Conservation (phyloP, 441 rosid genomes). For the Flueggea neowawraea region DNA sequence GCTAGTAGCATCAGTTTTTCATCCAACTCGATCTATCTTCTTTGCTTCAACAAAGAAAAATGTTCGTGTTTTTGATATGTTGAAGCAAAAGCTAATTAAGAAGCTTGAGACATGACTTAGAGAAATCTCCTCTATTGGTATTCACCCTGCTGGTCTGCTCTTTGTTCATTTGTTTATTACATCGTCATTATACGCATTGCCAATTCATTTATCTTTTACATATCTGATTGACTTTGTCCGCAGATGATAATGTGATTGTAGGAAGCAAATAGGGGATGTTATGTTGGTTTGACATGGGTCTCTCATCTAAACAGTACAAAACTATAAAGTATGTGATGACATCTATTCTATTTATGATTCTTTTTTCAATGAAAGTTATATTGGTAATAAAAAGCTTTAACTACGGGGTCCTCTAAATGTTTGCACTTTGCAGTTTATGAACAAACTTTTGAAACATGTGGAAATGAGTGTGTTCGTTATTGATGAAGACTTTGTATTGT, state of each 20-base stretch:
- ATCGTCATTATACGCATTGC: neutral
- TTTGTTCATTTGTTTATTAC: neutral
- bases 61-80: slow-evolving; percentile 80
- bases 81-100: slow-evolving; percentile 55
- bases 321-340: slow-evolving; percentile 53
- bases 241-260: slow-evolving; percentile 86
- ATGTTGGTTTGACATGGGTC: slow-evolving; percentile 97
- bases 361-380: neutral
- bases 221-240: slow-evolving; percentile 14
- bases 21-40: slow-evolving; percentile 67
- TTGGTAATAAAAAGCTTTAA: neutral
- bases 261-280: slow-evolving; percentile 93
- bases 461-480: no score
- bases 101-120: slow-evolving; percentile 81
- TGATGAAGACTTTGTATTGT: no score
- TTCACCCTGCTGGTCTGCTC: slow-evolving; percentile 76
- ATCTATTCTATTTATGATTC: neutral
- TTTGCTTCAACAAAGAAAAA: slow-evolving; percentile 76
- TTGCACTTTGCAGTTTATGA: no score
- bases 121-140: slow-evolving; percentile 66
- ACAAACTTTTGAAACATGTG: no score
- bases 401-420: neutral
- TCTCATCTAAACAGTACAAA: slow-evolving; percentile 81
- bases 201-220: neutral
- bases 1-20: slow-evolving; percentile 74